Percentiles rank a stretch among this genome's conserved stretches.
phyloP scores from a whole-genome alignment of 805 yeast species.

The Huiozyma sinensis region DNA sequence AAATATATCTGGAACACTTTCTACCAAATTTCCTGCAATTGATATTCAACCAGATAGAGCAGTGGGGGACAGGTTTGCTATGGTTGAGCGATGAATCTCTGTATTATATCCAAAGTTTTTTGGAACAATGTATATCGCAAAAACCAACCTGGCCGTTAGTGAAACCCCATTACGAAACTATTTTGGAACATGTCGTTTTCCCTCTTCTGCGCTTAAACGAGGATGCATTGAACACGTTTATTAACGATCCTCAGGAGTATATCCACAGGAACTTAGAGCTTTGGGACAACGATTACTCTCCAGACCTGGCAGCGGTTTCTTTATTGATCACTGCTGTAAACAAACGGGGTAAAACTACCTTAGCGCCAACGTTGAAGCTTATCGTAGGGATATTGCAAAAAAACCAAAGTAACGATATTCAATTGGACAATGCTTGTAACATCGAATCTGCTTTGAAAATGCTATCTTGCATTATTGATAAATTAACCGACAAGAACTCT shows the following conservation, averaged over 20 bases:
- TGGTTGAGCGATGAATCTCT: slow-evolving; percentile 66
- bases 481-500: slow-evolving; percentile 43
- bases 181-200: slow-evolving; percentile 62
- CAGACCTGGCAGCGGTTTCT: slow-evolving; percentile 72
- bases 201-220: slow-evolving; percentile 67
- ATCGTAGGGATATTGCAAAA: slow-evolving; percentile 39
- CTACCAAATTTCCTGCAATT: slow-evolving; percentile 64
- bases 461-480: slow-evolving; percentile 59
- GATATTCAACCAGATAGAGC: slow-evolving; percentile 54
- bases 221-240: slow-evolving; percentile 61
- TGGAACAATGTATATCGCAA: slow-evolving; percentile 49
- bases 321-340: slow-evolving; percentile 62
- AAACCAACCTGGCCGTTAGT: slow-evolving; percentile 57
- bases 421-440: slow-evolving; percentile 45
- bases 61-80: slow-evolving; percentile 53
- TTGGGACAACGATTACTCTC: slow-evolving; percentile 49
- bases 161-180: slow-evolving; percentile 50
- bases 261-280: slow-evolving; percentile 62
- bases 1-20: slow-evolving; percentile 43
- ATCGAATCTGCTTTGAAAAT: slow-evolving; percentile 75
- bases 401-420: slow-evolving; percentile 15
- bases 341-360: slow-evolving; percentile 49
- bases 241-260: slow-evolving; percentile 82
- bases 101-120: slow-evolving; percentile 52
- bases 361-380: slow-evolving; percentile 52